These are phyloP conservation scores for Anastatica hierochuntica DNA, from an alignment of 345 rosid genomes.

Conservation along the genomic window DNA sequence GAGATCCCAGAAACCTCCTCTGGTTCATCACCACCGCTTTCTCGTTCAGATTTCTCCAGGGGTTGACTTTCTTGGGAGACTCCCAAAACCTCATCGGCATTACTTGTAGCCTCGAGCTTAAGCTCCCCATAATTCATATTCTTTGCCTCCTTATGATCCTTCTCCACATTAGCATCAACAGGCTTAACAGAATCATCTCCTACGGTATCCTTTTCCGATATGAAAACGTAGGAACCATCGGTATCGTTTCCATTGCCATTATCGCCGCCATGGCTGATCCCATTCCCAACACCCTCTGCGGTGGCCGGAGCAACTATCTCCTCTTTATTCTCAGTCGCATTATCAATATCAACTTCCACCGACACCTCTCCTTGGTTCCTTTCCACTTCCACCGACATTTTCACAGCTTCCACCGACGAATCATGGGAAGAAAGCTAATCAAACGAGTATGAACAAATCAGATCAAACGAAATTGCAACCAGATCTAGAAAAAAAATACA, in stretches of 20 bases:
- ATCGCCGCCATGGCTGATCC: too few relatives aligned
- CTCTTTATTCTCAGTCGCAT: conserved; percentile 16
- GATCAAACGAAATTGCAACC: conserved; percentile 21
- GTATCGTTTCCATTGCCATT: conserved; percentile 23
- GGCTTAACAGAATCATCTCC: conserved; percentile 24
- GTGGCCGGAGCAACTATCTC: conserved; percentile 16
- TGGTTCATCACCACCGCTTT: not conserved
- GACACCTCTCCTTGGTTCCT: conserved; percentile 30
- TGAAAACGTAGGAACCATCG: conserved; percentile 34
- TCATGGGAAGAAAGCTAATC: conserved; percentile 2
- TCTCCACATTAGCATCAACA: conserved; percentile 6
- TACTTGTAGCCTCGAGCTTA: conserved; percentile 14
- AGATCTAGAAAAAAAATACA: conserved; percentile 14
- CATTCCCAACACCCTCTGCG: conserved; percentile 33
- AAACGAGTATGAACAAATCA: conserved; percentile 4
- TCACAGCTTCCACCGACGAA: conserved; percentile 23
- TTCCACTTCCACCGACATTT: conserved; percentile 50
- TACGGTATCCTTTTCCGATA: conserved; percentile 27
- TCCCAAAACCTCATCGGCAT: conserved; percentile 1
- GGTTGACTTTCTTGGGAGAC: conserved; percentile 11
- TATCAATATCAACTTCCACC: conserved; percentile 28
- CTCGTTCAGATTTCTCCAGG: conserved; percentile 4
- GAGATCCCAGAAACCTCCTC: conserved; percentile 12
- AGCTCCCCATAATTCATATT: conserved; percentile 3
- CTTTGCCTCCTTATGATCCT: conserved; percentile 12